Conservation (phyloP, 2,329 filamentous ascomycete genomes). For the Ophiostoma ulmi region DNA sequence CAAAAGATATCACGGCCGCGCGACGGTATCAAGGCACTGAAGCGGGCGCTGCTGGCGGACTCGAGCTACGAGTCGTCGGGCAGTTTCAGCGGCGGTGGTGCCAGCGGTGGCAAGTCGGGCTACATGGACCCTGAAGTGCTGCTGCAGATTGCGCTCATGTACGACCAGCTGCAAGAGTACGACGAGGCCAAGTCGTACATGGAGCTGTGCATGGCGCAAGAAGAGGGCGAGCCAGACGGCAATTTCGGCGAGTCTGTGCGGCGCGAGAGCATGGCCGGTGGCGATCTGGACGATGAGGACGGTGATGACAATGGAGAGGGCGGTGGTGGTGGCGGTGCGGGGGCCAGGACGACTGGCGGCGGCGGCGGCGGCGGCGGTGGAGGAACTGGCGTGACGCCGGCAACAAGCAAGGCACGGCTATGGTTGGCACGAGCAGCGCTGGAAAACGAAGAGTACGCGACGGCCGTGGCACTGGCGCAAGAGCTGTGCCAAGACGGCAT, state of each 20-base stretch:
- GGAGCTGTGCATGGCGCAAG: conserved; percentile 90
- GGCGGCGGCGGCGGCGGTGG: conserved; percentile 31
- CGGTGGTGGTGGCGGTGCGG: conserved; percentile 14
- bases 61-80: conserved; percentile 67
- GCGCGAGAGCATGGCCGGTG: conserved; percentile 42
- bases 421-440: conserved; percentile 87
- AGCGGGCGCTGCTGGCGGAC: conserved; percentile 82
- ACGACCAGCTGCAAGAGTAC: conserved; percentile 72
- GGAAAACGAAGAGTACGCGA: conserved; percentile 65
- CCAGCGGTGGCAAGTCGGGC: conserved; percentile 47
- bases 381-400: conserved; percentile 63
- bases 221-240: conserved; percentile 58
- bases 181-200: conserved; percentile 87
- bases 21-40: conserved; percentile 94
- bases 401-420: conserved; percentile 86
- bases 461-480: conserved; percentile 74
- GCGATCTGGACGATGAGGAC: conserved; percentile 39
- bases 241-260: conserved; percentile 49
- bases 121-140: conserved; percentile 86
- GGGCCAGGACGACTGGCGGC: conserved; percentile 23
- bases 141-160: conserved; percentile 82
- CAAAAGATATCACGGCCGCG: conserved; percentile 79
- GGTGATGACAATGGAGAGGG: conserved; percentile 36
- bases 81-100: conserved; percentile 39
- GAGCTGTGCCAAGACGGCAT: conserved; percentile 94